Percentiles rank a stretch among this genome's conserved stretches.
Evolutionary conservation across 2,329 filamentous ascomycete species (phyloP).

Genomic region (Neopestalotiopsis sp.): DNA sequence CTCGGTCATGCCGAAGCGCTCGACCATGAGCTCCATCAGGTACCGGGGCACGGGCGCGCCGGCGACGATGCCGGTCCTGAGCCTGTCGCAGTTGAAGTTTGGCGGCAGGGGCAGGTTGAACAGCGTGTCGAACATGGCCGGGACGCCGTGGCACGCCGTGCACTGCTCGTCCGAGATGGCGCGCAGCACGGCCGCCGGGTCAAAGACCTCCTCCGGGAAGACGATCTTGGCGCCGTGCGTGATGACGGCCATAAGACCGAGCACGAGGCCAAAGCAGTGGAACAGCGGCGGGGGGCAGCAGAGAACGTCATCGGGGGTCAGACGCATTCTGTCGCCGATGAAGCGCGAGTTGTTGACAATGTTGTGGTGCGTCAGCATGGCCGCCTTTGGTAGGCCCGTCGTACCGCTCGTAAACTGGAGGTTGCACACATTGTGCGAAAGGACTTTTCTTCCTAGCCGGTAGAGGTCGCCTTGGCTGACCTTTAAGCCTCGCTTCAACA

Average conservation of each 20-base stretch:
- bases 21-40: slow-evolving; percentile 75
- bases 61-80: slow-evolving; percentile 80
- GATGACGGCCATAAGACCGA: slow-evolving; percentile 74
- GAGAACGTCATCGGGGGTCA: slow-evolving; percentile 70
- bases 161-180: slow-evolving; percentile 71
- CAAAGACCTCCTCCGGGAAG: slow-evolving; percentile 77
- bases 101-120: slow-evolving; percentile 49
- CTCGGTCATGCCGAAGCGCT: slow-evolving; percentile 76
- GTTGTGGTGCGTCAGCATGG: slow-evolving; percentile 75
- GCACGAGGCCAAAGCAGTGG: slow-evolving; percentile 84
- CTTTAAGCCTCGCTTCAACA: slow-evolving; percentile 58
- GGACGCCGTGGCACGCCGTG: slow-evolving; percentile 81
- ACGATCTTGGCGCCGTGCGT: slow-evolving; percentile 80
- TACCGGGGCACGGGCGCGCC: slow-evolving; percentile 78
- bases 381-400: slow-evolving; percentile 74
- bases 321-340: slow-evolving; percentile 75
- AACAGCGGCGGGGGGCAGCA: slow-evolving; percentile 86
- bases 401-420: slow-evolving; percentile 80
- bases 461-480: slow-evolving; percentile 57
- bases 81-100: slow-evolving; percentile 52
- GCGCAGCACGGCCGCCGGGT: slow-evolving; percentile 67
- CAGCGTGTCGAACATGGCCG: slow-evolving; percentile 81
- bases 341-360: slow-evolving; percentile 71
- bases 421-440: slow-evolving; percentile 73
- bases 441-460: slow-evolving; percentile 58